Evolutionary conservation across 2,329 filamentous ascomycete genomes (phyloP).

Genomic region (Penicillium sp.): DNA sequence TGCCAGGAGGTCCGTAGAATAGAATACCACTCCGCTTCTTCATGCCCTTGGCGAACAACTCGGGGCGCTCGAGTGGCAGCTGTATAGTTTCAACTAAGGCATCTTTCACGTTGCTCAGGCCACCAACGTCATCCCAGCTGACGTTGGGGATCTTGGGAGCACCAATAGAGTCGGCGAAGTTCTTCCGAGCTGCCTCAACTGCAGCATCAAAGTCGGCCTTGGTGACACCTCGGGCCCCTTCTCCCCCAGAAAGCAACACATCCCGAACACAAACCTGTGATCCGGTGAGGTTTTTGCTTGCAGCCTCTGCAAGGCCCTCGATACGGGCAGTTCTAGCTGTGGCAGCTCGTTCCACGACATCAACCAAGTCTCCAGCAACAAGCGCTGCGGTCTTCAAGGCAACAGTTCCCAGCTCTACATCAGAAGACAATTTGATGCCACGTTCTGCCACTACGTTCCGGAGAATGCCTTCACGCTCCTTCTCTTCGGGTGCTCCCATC

Average conservation of each 20-base stretch:
- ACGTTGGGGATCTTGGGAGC: slow-evolving; percentile 98
- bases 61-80: slow-evolving; percentile 83
- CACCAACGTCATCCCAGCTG: slow-evolving; percentile 93
- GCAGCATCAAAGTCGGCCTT: slow-evolving; percentile 86
- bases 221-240: slow-evolving; percentile 73
- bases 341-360: slow-evolving; percentile 87
- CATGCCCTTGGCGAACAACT: slow-evolving; percentile 95
- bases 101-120: slow-evolving; percentile 89
- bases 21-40: slow-evolving; percentile 98
- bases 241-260: slow-evolving; percentile 82
- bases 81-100: slow-evolving; percentile 97
- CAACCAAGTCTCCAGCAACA: slow-evolving; percentile 89
- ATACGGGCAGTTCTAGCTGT: slow-evolving; percentile 75
- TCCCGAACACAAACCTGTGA: slow-evolving; percentile 67
- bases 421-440: slow-evolving; percentile 73
- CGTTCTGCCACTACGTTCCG: slow-evolving; percentile 73
- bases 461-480: slow-evolving; percentile 84
- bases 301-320: slow-evolving; percentile 62
- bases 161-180: slow-evolving; percentile 95
- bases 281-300: slow-evolving; percentile 29
- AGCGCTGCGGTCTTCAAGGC: slow-evolving; percentile 94
- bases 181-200: slow-evolving; percentile 92
- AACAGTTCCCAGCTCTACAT: slow-evolving; percentile 79
- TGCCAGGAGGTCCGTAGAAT: slow-evolving; percentile 98
- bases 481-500: slow-evolving; percentile 88